A percentile compares a stretch with the other conserved stretches of the same genome.
These are phyloP conservation scores for Cardamine resedifolia DNA, from an alignment of 345 rosid species.

Conservation along the genomic window DNA sequence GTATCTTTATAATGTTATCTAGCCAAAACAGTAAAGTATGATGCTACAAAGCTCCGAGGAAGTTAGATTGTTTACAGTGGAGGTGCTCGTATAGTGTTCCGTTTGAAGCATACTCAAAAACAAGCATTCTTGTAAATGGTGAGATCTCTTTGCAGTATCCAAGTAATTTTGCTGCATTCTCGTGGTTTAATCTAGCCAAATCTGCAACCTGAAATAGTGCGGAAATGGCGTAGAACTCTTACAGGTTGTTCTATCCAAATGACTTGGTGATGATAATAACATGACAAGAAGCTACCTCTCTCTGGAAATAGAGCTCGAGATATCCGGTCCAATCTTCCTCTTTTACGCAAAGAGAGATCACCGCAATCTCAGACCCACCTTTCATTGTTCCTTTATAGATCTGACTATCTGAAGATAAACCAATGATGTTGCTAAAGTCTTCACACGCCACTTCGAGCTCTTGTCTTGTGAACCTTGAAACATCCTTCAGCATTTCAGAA, in stretches of 20 bases:
- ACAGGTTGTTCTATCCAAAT: neutral
- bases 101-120: constrained; percentile 91
- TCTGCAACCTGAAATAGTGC: constrained; percentile 76
- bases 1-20: neutral
- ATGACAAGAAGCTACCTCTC: constrained; percentile 60
- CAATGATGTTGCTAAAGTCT: constrained; percentile 98
- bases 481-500: constrained; percentile 79
- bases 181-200: constrained; percentile 87
- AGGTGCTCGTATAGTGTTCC: constrained; percentile 95
- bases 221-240: neutral
- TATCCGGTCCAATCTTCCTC: constrained; percentile 93
- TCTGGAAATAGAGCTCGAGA: constrained; percentile 90
- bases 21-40: neutral
- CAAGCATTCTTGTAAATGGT: constrained; percentile 92
- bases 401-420: constrained; percentile 87
- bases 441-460: constrained; percentile 99
- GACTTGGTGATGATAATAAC: neutral
- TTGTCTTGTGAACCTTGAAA: constrained; percentile 79
- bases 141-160: constrained; percentile 84
- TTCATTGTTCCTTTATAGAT: constrained; percentile 90
- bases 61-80: constrained; percentile 66
- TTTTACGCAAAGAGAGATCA: constrained; percentile 81
- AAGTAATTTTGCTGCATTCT: constrained; percentile 72
- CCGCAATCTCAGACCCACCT: constrained; percentile 95
- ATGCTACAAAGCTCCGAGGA: constrained; percentile 13